Base-by-base conservation (phyloP, 169 alveolate genomes). In the Plasmodium ovale region DNA sequence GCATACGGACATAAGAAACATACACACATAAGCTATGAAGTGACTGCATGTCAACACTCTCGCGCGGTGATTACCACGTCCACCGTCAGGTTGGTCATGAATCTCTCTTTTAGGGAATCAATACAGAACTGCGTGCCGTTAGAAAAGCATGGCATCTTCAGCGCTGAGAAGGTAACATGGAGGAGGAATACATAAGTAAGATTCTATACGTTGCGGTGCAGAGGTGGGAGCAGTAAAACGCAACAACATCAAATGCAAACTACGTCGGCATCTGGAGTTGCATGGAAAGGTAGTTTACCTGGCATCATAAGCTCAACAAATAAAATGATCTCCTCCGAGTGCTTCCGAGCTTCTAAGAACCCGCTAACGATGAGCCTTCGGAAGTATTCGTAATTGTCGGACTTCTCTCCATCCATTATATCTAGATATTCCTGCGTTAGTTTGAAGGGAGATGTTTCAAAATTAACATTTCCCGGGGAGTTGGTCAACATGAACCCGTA, bases 391-490 rank as follows among this genome's bases (percentile, higher is more conserved):
- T 95, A 97, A 87, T 96, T 96, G 58, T 96, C 97, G 0, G 98
- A 94, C 56, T 92, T 74, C 84, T 95, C 98, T 1, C 99, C 99
- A 14, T 97, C 99, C 94, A 98, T 95, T 51, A 97, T 96, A 54
- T 97, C 98, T 74, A 98, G 88, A 93, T 96, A 96, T 79, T 98
- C 99, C 93, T 96, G 93, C 1, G 99, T 98, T 70, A 98, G 95
- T 93, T 98, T 98, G 93, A 98, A 98, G 3, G 99, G 99, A 10
- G 99, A 96, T 69, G 97, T 95, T 87, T 98, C 99, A 82, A 97
- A 97, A 88, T 95, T 96, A 54, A 97, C 97, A 79, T 97, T 97
- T 16, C 99, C 99, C 0, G 99, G 99, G 2, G 98, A 96, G 93
- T 97, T 96, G 44, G 99, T 93, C 51, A 98, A 94, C 96, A 98